A percentile compares a stretch with the other conserved stretches of the same genome.
Conservation (phyloP, 257 asterid species). For the Nicotiana sylvestris region DNA sequence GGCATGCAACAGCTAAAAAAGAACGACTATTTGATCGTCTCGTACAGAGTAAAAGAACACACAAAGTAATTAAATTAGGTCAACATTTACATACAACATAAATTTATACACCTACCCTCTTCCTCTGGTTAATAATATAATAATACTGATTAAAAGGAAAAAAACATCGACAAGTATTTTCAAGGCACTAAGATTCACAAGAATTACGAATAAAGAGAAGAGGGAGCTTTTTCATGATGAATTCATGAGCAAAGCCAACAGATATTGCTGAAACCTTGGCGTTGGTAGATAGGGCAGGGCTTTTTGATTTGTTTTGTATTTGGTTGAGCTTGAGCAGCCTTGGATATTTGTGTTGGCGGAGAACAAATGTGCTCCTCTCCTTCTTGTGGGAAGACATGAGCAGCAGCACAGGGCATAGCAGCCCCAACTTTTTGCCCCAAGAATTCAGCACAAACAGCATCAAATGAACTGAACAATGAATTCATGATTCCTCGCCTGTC, state of each 20-base stretch:
- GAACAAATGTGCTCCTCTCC: neutral
- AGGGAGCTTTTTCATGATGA: neutral
- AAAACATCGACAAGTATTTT: no score
- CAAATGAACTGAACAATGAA: slow-evolving; percentile 40
- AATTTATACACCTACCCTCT: no score
- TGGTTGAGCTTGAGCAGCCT: no score
- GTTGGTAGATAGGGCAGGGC: neutral
- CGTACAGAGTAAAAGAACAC: neutral
- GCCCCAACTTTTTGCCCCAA: slow-evolving; percentile 18
- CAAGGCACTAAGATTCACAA: neutral
- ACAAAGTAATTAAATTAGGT: neutral
- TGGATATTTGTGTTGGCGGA: neutral
- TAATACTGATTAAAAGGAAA: no score
- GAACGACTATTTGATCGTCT: neutral
- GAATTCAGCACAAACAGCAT: slow-evolving; percentile 34
- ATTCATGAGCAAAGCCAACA: neutral
- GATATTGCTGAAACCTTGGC: neutral
- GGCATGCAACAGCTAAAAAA: neutral
- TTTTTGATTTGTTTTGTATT: neutral
- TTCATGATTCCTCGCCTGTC: slow-evolving; percentile 10
- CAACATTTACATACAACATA: neutral
- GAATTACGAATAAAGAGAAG: neutral
- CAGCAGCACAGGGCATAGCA: neutral
- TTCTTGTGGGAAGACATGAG: neutral
- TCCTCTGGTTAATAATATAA: no score